phyloP scores from a whole-genome alignment of 768 basidiomycete genomes.

The Russula compacta region DNA sequence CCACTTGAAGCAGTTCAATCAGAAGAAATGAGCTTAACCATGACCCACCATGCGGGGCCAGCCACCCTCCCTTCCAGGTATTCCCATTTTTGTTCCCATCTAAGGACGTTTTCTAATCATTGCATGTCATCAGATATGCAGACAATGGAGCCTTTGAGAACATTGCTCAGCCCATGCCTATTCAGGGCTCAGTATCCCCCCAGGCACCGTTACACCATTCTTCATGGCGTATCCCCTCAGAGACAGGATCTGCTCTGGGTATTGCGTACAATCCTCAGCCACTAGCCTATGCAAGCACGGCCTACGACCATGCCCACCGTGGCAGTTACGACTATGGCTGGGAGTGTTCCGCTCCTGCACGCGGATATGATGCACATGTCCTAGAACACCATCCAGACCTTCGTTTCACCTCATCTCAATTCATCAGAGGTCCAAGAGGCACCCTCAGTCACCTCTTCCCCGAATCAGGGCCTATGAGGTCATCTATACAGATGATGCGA shows the following conservation, averaged over 20 bases:
- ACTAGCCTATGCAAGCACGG: background rate
- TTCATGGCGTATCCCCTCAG: background rate
- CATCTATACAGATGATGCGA: conserved; percentile 59
- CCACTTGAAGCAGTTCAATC: background rate
- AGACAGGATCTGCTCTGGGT: background rate
- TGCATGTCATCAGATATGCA: background rate
- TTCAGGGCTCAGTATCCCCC: background rate
- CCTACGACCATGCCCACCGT: background rate
- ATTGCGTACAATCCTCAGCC: background rate
- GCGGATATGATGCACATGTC: background rate
- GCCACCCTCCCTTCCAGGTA: background rate
- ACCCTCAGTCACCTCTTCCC: background rate
- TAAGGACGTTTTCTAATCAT: background rate
- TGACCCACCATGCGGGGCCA: background rate
- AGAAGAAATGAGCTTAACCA: background rate
- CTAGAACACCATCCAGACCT: background rate
- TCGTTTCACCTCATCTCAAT: background rate
- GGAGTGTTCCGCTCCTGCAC: background rate
- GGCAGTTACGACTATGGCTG: background rate
- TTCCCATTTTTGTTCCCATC: background rate
- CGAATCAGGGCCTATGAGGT: background rate
- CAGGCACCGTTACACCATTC: background rate
- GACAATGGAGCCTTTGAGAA: background rate
- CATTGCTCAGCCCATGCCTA: background rate
- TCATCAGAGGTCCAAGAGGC: background rate